Evolutionary conservation across 2,329 filamentous ascomycete species (phyloP).

Genomic region (Aspergillus hortae): DNA sequence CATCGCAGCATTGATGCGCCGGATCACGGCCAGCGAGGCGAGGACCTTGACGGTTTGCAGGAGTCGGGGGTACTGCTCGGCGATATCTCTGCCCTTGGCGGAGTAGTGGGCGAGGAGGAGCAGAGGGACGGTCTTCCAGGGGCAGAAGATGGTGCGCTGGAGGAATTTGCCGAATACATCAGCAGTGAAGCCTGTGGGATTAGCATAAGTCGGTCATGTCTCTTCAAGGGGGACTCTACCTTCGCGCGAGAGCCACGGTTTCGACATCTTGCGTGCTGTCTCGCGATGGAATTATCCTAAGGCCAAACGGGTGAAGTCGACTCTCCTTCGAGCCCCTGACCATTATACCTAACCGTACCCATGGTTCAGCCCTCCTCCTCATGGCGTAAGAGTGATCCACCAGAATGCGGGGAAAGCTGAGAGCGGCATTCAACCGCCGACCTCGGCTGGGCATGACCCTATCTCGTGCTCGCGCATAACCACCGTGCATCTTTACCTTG

Average conservation of each 20-base stretch:
- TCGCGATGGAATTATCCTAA: no score
- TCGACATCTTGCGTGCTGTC: constrained; percentile 1
- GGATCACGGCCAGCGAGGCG: constrained; percentile 51
- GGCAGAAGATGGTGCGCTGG: constrained; percentile 61
- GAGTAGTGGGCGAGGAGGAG: constrained; percentile 63
- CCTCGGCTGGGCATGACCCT: constrained; percentile 10
- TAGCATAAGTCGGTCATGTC: not conserved
- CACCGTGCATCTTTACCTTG: no score
- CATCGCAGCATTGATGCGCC: constrained; percentile 49
- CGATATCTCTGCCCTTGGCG: constrained; percentile 55
- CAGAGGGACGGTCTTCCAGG: constrained; percentile 60
- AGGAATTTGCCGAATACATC: constrained; percentile 60
- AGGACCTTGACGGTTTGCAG: constrained; percentile 53
- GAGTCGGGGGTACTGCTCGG: constrained; percentile 50
- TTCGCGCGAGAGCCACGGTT: constrained; percentile 30
- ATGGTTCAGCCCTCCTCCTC: not conserved
- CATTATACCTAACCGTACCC: not conserved
- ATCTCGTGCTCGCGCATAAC: no score
- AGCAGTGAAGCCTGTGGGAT: constrained; percentile 48
- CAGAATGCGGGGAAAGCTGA: constrained; percentile 19
- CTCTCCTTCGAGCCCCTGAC: not conserved
- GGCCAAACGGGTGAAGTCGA: not conserved
- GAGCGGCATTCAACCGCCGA: constrained; percentile 14
- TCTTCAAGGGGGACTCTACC: constrained; percentile 15
- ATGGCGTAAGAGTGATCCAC: not conserved